Evolutionary conservation across 331 rosid species (phyloP).

Genomic region (Cydonia oblonga): DNA sequence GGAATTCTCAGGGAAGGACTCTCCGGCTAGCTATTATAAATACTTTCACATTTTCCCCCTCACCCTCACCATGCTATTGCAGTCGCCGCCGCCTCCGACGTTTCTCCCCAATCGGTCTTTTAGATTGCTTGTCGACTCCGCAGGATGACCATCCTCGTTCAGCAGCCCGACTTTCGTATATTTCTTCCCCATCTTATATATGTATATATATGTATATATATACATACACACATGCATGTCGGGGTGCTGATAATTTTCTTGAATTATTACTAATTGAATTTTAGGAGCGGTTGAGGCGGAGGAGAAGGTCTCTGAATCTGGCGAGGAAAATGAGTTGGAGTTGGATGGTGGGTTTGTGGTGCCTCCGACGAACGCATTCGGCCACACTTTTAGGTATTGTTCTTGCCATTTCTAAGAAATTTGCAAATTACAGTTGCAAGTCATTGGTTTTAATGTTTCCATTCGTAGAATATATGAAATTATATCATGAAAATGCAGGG

Average conservation of each 20-base stretch:
- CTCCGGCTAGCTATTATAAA: constrained; percentile 62
- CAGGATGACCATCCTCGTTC: constrained; percentile 53
- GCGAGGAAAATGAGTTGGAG: constrained; percentile 30
- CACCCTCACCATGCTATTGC: background rate
- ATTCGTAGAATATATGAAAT: background rate
- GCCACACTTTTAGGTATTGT: constrained; percentile 52
- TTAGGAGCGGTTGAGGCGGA: constrained; percentile 23
- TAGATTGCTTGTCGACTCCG: background rate
- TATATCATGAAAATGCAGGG: constrained; percentile 11
- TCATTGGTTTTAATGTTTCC: background rate
- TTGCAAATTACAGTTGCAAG: background rate
- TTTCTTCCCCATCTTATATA: background rate
- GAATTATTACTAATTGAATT: background rate
- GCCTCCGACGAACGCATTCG: constrained; percentile 55
- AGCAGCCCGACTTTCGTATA: constrained; percentile 33
- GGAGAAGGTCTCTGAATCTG: constrained; percentile 1
- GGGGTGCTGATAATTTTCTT: background rate
- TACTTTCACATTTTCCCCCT: constrained; percentile 5
- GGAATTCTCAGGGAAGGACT: constrained; percentile 73
- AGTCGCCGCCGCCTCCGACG: background rate
- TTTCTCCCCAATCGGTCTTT: background rate
- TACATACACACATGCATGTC: no score
- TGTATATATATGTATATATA: no score
- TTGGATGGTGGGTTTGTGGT: constrained; percentile 48
- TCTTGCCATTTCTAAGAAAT: background rate